A percentile compares a stretch with the other conserved stretches of the same genome.
Conservation (phyloP, 805 yeast species). For the Maudiozyma turicensis region DNA sequence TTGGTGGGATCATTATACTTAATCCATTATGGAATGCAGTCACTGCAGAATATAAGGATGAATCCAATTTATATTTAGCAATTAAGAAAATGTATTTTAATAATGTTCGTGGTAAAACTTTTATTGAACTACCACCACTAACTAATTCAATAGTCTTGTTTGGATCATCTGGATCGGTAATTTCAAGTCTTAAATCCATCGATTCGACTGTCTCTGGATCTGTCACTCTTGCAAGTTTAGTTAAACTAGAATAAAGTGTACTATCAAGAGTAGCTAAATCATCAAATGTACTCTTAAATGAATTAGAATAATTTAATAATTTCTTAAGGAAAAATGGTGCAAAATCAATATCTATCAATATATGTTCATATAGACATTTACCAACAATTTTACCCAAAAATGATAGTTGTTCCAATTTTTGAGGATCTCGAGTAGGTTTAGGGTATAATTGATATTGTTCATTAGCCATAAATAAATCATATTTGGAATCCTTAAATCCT, state of each 20-base stretch:
- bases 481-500: slow-evolving; percentile 40
- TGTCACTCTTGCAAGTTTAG: slow-evolving; percentile 47
- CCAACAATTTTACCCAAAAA: slow-evolving; percentile 82
- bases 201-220: slow-evolving; percentile 49
- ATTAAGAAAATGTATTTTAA: slow-evolving; percentile 67
- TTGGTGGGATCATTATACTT: slow-evolving; percentile 52
- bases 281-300: slow-evolving; percentile 46
- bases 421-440: slow-evolving; percentile 14
- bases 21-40: slow-evolving; percentile 60
- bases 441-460: slow-evolving; percentile 63
- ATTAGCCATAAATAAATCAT: slow-evolving; percentile 35
- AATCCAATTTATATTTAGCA: slow-evolving; percentile 71
- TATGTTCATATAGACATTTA: slow-evolving; percentile 76
- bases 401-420: slow-evolving; percentile 31
- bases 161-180: slow-evolving; percentile 38
- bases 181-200: slow-evolving; percentile 55
- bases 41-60: slow-evolving; percentile 46
- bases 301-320: slow-evolving; percentile 38
- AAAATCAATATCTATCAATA: slow-evolving; percentile 72
- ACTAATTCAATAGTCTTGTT: slow-evolving; percentile 45
- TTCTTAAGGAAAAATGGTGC: slow-evolving; percentile 77
- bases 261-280: slow-evolving; percentile 66
- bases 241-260: slow-evolving; percentile 54
- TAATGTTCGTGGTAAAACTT: slow-evolving; percentile 53
- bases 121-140: slow-evolving; percentile 45